Conservation (phyloP, 352 stramenopile species). For the Globisporangium emineosum region DNA sequence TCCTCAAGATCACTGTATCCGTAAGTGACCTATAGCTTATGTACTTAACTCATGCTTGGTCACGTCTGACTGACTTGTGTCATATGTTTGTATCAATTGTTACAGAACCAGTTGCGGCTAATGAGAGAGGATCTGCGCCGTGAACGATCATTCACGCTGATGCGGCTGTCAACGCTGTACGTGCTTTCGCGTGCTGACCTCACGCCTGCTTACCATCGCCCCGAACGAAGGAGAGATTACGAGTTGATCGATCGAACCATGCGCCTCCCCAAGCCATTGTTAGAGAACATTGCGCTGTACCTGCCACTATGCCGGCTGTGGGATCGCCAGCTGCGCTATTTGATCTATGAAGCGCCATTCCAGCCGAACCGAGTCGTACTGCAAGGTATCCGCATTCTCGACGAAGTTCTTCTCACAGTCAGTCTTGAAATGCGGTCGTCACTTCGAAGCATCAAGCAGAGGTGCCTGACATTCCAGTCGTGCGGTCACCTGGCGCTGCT, state of each 20-base stretch:
- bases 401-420: constrained; percentile 78
- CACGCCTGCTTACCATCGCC: constrained; percentile 35
- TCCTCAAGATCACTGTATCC: constrained; percentile 81
- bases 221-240: constrained; percentile 42
- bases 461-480: constrained; percentile 35
- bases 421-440: constrained; percentile 61
- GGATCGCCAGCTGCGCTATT: constrained; percentile 77
- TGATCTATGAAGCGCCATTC: constrained; percentile 66
- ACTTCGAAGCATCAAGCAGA: constrained; percentile 45
- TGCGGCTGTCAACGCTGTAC: constrained; percentile 74
- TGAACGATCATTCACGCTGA: constrained; percentile 65
- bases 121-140: constrained; percentile 75
- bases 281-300: constrained; percentile 78
- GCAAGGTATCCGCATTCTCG: constrained; percentile 75
- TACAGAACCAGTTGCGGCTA: constrained; percentile 72
- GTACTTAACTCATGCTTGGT: neutral
- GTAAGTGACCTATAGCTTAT: constrained; percentile 23
- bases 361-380: constrained; percentile 78
- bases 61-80: constrained; percentile 1
- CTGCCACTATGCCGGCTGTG: constrained; percentile 73
- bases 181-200: constrained; percentile 51
- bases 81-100: neutral
- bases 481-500: constrained; percentile 69
- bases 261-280: constrained; percentile 67
- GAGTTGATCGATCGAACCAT: constrained; percentile 66